Evolutionary conservation across 1,139 yeast species (phyloP).

Genomic region (Kluyveromyces marxianus): DNA sequence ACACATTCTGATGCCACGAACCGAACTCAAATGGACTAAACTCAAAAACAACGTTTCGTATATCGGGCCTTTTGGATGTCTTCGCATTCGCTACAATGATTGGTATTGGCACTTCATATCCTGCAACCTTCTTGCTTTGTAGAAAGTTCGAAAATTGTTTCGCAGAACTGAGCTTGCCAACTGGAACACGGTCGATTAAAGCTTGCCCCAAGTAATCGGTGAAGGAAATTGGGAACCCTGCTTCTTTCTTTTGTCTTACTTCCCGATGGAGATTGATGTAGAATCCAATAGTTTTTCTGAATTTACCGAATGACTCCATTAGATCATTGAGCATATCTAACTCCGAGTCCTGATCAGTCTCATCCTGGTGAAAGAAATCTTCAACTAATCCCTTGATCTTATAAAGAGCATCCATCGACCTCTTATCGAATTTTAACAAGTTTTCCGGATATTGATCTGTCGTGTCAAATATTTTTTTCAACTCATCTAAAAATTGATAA

Average conservation of each 20-base stretch:
- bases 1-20: slow-evolving; percentile 49
- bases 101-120: slow-evolving; percentile 38
- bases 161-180: slow-evolving; percentile 4
- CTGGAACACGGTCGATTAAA: slow-evolving; percentile 33
- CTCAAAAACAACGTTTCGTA: slow-evolving; percentile 37
- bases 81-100: slow-evolving; percentile 35
- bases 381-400: slow-evolving; percentile 7
- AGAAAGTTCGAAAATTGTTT: slow-evolving; percentile 24
- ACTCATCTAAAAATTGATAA: neutral
- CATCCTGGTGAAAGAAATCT: slow-evolving; percentile 5
- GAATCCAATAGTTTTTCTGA: slow-evolving; percentile 36
- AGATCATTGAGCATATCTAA: slow-evolving; percentile 7
- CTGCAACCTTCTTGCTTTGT: slow-evolving; percentile 27
- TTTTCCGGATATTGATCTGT: neutral
- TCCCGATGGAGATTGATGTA: slow-evolving; percentile 48
- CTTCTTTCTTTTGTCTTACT: slow-evolving; percentile 41
- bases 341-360: slow-evolving; percentile 1
- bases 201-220: slow-evolving; percentile 69
- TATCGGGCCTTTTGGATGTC: slow-evolving; percentile 17
- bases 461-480: neutral
- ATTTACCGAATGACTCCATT: slow-evolving; percentile 22
- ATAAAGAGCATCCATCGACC: slow-evolving; percentile 7
- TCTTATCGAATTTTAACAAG: neutral
- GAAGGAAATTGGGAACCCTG: slow-evolving; percentile 51
- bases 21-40: slow-evolving; percentile 66